Base-by-base conservation (phyloP, 805 yeast species). In the Saccharomyces mikatae region DNA sequence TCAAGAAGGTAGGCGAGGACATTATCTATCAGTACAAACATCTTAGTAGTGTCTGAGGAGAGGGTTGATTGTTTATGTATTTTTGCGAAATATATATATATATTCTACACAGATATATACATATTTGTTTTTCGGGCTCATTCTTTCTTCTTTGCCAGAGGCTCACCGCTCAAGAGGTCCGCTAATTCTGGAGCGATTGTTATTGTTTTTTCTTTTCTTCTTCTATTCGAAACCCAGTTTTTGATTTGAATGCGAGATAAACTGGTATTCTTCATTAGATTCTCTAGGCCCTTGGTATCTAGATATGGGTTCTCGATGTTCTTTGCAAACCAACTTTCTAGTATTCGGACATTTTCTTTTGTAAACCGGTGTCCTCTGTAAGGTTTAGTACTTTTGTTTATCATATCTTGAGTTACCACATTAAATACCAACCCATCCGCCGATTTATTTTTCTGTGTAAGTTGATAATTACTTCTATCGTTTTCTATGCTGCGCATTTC, bases 201-300 rank as follows among this genome's bases (percentile, higher is more conserved):
- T 21, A 51, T 41, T 24, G 52, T 41, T 48, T 56, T 63, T 44
- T 59, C 58, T 55, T 62, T 63, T 50, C 68, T 56, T 46, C 68
- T 58, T 54, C 66, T 58, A 49, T 65, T 65, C 8, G 67, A 60
- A 13, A 63, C 54, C 68, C 68, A 65, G 44, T 65, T 63, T 52
- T 62, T 59, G n/a, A 65, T 57, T 51, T 65, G 68, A 14, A 54
- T 52, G 28, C 53, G 54, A 6, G 66, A 58, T 13, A 64, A 52
- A 6, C 50, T 44, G 21, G 68, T 64, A 17, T 50, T 52, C 9
- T 24, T 32, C 41, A 50, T 51, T 10, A 63, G 48, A 11, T 9
- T 14, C 36, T 41, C 50, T 13, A 59, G 31, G 46, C 57, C 52
- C 17, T 47, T 48, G 26, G 54, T 54, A 44, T 56, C 54, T 47